Evolutionary conservation across 257 asterid species (phyloP), one percentile per base, ranked within the genome.

Genomic region (Nicotiana benthamiana): DNA sequence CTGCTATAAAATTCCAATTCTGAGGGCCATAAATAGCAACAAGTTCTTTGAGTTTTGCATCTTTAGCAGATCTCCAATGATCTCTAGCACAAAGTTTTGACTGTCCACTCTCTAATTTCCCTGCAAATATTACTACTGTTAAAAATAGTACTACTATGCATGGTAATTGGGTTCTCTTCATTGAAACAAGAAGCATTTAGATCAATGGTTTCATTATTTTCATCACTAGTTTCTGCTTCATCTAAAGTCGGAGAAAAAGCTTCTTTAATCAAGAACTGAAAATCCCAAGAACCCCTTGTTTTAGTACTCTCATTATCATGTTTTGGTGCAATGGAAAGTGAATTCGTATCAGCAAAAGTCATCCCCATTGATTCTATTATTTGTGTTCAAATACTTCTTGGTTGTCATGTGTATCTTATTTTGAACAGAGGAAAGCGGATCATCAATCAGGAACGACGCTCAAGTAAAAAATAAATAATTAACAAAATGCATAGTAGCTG

Each of bases 21-120:
- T 94, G 98, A 20, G 98, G 98, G 56, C 98, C 98, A 77, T 92
- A 92, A 62, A 93, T 87, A 15, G 96, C 94, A 1, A 93, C 98
- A 57, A 93, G 98, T 75, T 93, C 97, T 28, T 90, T 93, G 2
- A 93, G 92, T 83, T 91, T 92, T 1, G 93, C 27, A 82, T 93
- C 98, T 75, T 93, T 97, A 1, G 98, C 98, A 22, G 98, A 97
- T 80, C 96, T 90, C 98, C 98, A 93, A 79, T 93, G 98, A 16
- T 97, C 98, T 82, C 97, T 87, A 24, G 96, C 91, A 80, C 95
- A 91, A 1, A 89, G 91, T 89, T 92, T 91, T 20, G 97, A 88
- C 36, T 88, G 92, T 13, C 87, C 90, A 62, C 57, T 79, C 72
- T 68, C 87, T 40, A 40, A 40, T 63, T 61, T 86, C 91, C 67